phyloP scores from a whole-genome alignment of 1,139 yeast species.

The Suhomyces wounanorum region DNA sequence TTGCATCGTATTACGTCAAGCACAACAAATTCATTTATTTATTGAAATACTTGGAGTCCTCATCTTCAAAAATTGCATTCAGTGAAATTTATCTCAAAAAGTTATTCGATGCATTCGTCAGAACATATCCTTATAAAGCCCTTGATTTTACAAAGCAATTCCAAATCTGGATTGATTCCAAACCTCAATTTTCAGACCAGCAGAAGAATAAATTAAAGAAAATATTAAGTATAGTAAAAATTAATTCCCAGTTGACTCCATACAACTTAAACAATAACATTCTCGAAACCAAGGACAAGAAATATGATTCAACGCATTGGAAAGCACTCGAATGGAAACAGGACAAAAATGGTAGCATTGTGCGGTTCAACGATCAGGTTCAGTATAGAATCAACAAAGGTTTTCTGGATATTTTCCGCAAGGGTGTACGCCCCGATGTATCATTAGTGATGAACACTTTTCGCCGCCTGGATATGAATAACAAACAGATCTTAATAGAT shows the following conservation, averaged over 20 bases:
- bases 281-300: conserved; percentile 18
- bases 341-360: conserved; percentile 18
- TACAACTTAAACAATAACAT: conserved; percentile 24
- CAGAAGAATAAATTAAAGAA: conserved; percentile 14
- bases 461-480: conserved; percentile 25
- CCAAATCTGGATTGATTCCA: conserved; percentile 26
- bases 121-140: conserved; percentile 38
- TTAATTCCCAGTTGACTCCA: conserved; percentile 37
- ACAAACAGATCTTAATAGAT: conserved; percentile 24
- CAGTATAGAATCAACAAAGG: conserved; percentile 39
- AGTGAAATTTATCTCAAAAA: conserved; percentile 25
- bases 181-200: conserved; percentile 7
- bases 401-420: conserved; percentile 32
- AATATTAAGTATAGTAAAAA: conserved; percentile 23
- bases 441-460: conserved; percentile 35
- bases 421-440: conserved; percentile 42
- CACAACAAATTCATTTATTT: conserved; percentile 31
- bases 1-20: conserved; percentile 27
- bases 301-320: conserved; percentile 28
- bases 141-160: conserved; percentile 26
- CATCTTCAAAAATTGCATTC: conserved; percentile 22
- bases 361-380: conserved; percentile 27
- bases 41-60: conserved; percentile 26
- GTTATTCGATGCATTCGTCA: conserved; percentile 34
- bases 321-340: conserved; percentile 19